phyloP scores from a whole-genome alignment of 148 eudicot species.

The Heliosperma pusillum region DNA sequence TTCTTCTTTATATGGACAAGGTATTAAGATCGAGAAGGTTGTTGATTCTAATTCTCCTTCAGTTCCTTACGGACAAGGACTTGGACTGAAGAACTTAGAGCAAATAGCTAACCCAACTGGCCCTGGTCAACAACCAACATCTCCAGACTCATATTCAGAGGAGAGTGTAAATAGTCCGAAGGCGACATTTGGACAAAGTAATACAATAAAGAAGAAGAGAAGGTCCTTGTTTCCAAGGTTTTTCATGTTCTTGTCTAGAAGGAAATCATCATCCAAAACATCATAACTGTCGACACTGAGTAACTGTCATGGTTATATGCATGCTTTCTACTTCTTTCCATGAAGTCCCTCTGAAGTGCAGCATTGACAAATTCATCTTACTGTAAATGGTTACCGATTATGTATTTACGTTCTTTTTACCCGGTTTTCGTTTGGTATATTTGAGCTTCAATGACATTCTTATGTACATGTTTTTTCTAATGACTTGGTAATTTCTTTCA shows the following conservation, averaged over 20 bases:
- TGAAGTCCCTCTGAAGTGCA: not conserved
- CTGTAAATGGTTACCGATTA: constrained; percentile 24
- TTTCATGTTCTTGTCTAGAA: constrained; percentile 38
- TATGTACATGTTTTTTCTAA: constrained; percentile 22
- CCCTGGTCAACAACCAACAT: constrained; percentile 5
- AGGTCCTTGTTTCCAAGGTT: constrained; percentile 34
- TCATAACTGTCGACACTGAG: constrained; percentile 14
- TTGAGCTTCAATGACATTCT: constrained; percentile 12
- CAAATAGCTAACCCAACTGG: constrained; percentile 25
- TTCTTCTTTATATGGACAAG: constrained; percentile 22
- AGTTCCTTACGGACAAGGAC: constrained; percentile 32
- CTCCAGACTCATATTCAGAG: constrained; percentile 19
- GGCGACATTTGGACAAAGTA: constrained; percentile 26
- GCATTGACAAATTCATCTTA: not conserved
- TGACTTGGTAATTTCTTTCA: not conserved
- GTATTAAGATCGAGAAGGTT: constrained; percentile 33
- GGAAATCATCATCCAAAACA: constrained; percentile 31
- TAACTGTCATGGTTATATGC: not conserved
- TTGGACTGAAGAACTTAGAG: constrained; percentile 36
- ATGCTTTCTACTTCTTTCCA: not conserved
- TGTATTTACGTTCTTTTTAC: constrained; percentile 11
- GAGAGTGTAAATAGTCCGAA: constrained; percentile 21
- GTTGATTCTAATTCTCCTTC: constrained; percentile 30
- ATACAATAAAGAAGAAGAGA: constrained; percentile 36
- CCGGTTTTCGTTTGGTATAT: constrained; percentile 11